Evolutionary conservation across 202 grass and related monocot genomes (phyloP), one percentile per base, ranked within the genome.

Genomic region (Musa balbisiana): DNA sequence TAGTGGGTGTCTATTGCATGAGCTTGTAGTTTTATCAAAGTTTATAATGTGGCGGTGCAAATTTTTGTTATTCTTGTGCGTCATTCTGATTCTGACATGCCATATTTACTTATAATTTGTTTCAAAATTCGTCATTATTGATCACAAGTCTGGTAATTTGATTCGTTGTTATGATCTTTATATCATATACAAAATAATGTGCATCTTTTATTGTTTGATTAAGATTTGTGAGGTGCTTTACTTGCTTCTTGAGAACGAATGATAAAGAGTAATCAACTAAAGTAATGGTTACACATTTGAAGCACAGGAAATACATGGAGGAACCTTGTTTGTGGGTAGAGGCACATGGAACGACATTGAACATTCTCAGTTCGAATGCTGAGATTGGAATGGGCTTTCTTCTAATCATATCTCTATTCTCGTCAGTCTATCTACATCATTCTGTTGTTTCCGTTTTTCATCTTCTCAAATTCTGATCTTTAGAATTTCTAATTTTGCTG

Each of bases 311-410:
- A 90, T 99, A 92, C 83, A 69, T 99, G 84, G 96, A 99, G 78
- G 83, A 94, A 43, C 85, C 87, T 82, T 99, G 91, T 75, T 81
- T 81, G 51, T 99, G 89, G 96, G 86, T 95, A 50, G 91, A 99
- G 71, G 77, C 79, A 25, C 95, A 99, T 62, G 76, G 62, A 15
- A 84, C 81, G 59, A 88, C 87, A 78, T 69, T 92, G 74, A 74
- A 83, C 53, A 95, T 95, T 75, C 72, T 92, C 49, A 80, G 83
- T 80, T 89, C 91, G 71, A 86, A 99, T 85, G 72, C 87, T 79
- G 91, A 99, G 82, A 99, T 99, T 88, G 81, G 88, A 74, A 75
- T 94, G 67, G 96, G 96, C 9, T 86, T 99, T 82, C 89, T 99
- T 85, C 64, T 99, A 71, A 90, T 95, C 69, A 43, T 95, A 73